A percentile compares a stretch with the other conserved stretches of the same genome.
Evolutionary conservation across 495 filamentous ascomycete species (phyloP).

Genomic region (Beverwykella pulmonaria): DNA sequence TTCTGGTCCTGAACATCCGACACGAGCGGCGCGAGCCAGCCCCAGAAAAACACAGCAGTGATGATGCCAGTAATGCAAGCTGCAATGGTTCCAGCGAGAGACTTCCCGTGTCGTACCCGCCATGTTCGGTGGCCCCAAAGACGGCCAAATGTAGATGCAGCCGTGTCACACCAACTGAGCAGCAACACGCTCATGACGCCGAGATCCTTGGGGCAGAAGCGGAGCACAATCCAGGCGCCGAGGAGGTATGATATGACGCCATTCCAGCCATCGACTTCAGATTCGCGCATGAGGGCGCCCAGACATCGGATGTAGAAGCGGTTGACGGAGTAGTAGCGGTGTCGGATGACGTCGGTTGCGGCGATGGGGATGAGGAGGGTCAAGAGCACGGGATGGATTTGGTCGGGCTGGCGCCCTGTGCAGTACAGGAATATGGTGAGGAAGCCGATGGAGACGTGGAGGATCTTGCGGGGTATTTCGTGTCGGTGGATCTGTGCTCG

Average conservation of each 20-base stretch:
- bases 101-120: conserved; percentile 82
- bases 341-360: conserved; percentile 77
- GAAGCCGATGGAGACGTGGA: conserved; percentile 96
- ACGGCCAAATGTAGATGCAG: conserved; percentile 88
- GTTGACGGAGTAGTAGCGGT: conserved; percentile 79
- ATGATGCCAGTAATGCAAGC: conserved; percentile 78
- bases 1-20: conserved; percentile 60
- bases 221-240: conserved; percentile 81
- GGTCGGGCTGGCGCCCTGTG: conserved; percentile 67
- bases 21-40: conserved; percentile 67
- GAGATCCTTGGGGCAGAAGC: conserved; percentile 93
- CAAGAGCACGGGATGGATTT: conserved; percentile 83
- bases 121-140: conserved; percentile 87
- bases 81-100: conserved; percentile 82
- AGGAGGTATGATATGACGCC: conserved; percentile 96
- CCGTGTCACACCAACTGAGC: conserved; percentile 97
- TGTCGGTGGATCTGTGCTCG: conserved; percentile 63
- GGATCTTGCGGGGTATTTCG: conserved; percentile 72
- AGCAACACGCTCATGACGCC: conserved; percentile 84
- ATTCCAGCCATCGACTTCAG: conserved; percentile 88
- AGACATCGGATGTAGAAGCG: conserved; percentile 79
- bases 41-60: conserved; percentile 86
- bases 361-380: conserved; percentile 85
- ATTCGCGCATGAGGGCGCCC: conserved; percentile 94
- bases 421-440: conserved; percentile 81